Percentiles rank a stretch among this genome's conserved stretches.
These are phyloP conservation scores for Apostasia shenzhenica DNA, from an alignment of 106 monocot species.

Conservation along the genomic window DNA sequence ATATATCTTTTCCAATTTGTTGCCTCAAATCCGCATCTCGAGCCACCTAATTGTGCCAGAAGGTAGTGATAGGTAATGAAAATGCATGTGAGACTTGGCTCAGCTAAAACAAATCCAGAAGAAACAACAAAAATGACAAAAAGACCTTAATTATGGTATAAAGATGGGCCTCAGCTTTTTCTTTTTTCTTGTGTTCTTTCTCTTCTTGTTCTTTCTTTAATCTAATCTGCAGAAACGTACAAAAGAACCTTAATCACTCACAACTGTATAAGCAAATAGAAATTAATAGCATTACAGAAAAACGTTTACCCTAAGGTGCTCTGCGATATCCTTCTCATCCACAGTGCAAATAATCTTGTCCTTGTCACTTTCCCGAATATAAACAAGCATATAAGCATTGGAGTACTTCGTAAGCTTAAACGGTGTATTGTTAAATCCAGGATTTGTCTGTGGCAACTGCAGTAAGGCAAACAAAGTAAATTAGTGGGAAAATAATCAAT, in stretches of 20 bases:
- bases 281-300: not conserved
- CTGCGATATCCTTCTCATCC: slow-evolving; percentile 81
- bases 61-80: not conserved
- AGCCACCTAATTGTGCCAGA: slow-evolving; percentile 48
- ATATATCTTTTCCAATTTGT: slow-evolving; percentile 74
- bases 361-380: slow-evolving; percentile 80
- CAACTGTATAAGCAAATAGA: not conserved
- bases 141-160: slow-evolving; percentile 76
- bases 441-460: slow-evolving; percentile 65
- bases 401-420: slow-evolving; percentile 84
- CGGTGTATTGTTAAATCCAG: slow-evolving; percentile 74
- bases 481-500: slow-evolving; percentile 2
- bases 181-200: slow-evolving; percentile 84
- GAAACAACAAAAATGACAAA: not conserved
- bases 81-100: not conserved
- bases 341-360: slow-evolving; percentile 81
- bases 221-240: slow-evolving; percentile 36
- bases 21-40: slow-evolving; percentile 55
- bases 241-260: not conserved
- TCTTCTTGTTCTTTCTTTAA: slow-evolving; percentile 91
- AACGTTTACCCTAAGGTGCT: slow-evolving; percentile 62
- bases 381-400: slow-evolving; percentile 87
- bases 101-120: not conserved
- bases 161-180: slow-evolving; percentile 84
- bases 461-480: slow-evolving; percentile 3